phyloP scores from a whole-genome alignment of 1,284 basidiomycete species.

The Tilletia indica region DNA sequence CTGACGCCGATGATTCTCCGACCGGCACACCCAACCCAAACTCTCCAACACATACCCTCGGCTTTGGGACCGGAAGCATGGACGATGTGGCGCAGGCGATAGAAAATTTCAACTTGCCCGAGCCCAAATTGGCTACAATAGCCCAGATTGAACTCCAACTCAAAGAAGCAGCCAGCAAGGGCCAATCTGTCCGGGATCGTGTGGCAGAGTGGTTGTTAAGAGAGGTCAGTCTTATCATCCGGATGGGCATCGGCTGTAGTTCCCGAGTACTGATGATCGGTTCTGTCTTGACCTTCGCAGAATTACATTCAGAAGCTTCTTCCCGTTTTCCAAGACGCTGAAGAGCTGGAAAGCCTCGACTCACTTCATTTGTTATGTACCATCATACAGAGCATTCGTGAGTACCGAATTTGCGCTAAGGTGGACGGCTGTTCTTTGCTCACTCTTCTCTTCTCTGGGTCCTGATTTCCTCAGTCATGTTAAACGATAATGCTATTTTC shows the following conservation, averaged over 20 bases:
- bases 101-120: constrained; percentile 46
- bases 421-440: not conserved
- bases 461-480: constrained; percentile 67
- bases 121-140: constrained; percentile 54
- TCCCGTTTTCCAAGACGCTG: constrained; percentile 78
- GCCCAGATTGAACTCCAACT: constrained; percentile 51
- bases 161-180: constrained; percentile 47
- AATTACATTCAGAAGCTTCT: constrained; percentile 85
- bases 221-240: constrained; percentile 61
- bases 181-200: constrained; percentile 68
- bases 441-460: no score
- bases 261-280: constrained; percentile 15
- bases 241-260: constrained; percentile 57
- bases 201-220: constrained; percentile 64
- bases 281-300: constrained; percentile 56
- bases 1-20: constrained; percentile 7
- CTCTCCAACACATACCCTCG: constrained; percentile 5
- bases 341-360: constrained; percentile 84
- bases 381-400: constrained; percentile 91
- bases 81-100: not conserved
- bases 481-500: constrained; percentile 92
- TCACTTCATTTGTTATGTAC: constrained; percentile 86
- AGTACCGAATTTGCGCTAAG: constrained; percentile 54
- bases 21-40: constrained; percentile 12
- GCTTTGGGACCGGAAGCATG: constrained; percentile 16